These are phyloP conservation scores for Boletus huronensis DNA, from an alignment of 768 basidiomycete species.

Conservation along the genomic window DNA sequence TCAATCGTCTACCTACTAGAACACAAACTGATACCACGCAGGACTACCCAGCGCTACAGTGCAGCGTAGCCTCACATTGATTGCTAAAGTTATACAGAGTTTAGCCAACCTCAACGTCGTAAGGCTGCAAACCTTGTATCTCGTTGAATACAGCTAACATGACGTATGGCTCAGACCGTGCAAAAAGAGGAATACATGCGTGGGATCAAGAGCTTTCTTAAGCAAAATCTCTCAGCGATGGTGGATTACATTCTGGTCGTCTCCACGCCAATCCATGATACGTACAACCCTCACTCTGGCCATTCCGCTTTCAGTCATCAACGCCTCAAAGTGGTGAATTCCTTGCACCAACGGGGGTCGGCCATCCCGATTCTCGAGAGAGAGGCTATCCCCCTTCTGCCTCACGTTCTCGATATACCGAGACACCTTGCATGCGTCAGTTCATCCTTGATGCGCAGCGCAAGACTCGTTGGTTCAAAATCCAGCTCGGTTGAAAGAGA, in stretches of 20 bases:
- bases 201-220: constrained; percentile 70
- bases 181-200: constrained; percentile 84
- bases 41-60: constrained; percentile 65
- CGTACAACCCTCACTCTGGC: constrained; percentile 26
- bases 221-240: constrained; percentile 63
- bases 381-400: constrained; percentile 70
- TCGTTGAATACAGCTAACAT: constrained; percentile 1
- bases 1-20: neutral
- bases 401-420: constrained; percentile 74
- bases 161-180: constrained; percentile 39
- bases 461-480: constrained; percentile 42
- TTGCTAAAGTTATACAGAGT: constrained; percentile 88
- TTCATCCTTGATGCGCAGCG: constrained; percentile 68
- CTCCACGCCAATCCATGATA: constrained; percentile 48
- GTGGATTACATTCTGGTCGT: constrained; percentile 72
- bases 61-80: constrained; percentile 76
- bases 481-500: constrained; percentile 31
- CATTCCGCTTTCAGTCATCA: constrained; percentile 42
- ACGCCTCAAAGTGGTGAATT: constrained; percentile 50
- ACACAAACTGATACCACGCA: constrained; percentile 30
- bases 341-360: constrained; percentile 54
- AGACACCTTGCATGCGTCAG: constrained; percentile 74
- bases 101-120: constrained; percentile 81
- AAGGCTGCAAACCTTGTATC: constrained; percentile 24
- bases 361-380: constrained; percentile 55